These are phyloP conservation scores for Agaricus subrufescens DNA, from an alignment of 768 basidiomycete genomes.

Conservation along the genomic window DNA sequence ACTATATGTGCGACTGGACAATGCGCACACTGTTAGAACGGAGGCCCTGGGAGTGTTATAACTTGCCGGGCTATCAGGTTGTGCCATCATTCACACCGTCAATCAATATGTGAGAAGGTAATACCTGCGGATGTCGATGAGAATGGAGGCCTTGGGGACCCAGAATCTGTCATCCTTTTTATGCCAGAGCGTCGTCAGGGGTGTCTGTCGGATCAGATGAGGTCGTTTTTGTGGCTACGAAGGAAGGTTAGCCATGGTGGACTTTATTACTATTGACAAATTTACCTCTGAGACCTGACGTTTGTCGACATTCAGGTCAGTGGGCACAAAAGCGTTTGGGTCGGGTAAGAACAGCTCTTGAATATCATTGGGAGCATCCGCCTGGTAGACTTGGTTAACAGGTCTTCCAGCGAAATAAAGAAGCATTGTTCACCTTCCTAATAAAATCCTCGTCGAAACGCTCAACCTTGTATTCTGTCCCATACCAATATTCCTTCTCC, in stretches of 20 bases:
- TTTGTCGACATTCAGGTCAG: slow-evolving; percentile 80
- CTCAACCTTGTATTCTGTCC: slow-evolving; percentile 78
- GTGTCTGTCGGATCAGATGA: slow-evolving; percentile 66
- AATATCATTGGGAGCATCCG: slow-evolving; percentile 57
- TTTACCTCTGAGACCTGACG: slow-evolving; percentile 57
- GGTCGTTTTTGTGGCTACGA: slow-evolving; percentile 71
- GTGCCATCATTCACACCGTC: not conserved
- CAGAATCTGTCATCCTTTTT: slow-evolving; percentile 98
- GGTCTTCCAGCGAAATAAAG: not conserved
- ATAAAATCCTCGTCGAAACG: slow-evolving; percentile 62
- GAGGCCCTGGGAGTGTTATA: slow-evolving; percentile 62
- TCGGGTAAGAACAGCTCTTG: slow-evolving; percentile 72
- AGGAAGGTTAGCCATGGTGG: not conserved
- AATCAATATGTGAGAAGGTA: slow-evolving; percentile 7
- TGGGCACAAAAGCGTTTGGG: slow-evolving; percentile 89
- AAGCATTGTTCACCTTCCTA: slow-evolving; percentile 31
- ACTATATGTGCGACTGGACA: not conserved
- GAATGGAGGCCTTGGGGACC: slow-evolving; percentile 82
- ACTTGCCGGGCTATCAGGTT: slow-evolving; percentile 43
- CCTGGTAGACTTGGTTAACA: slow-evolving; percentile 34
- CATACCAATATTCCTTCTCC: slow-evolving; percentile 89
- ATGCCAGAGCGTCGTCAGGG: slow-evolving; percentile 79
- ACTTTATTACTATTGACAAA: too few relatives aligned
- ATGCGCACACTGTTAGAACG: slow-evolving; percentile 64
- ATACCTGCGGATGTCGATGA: slow-evolving; percentile 74